A percentile compares a stretch with the other conserved stretches of the same genome.
Evolutionary conservation across 2,329 filamentous ascomycete species (phyloP).

Genomic region (Ascochyta viciae-villosae): DNA sequence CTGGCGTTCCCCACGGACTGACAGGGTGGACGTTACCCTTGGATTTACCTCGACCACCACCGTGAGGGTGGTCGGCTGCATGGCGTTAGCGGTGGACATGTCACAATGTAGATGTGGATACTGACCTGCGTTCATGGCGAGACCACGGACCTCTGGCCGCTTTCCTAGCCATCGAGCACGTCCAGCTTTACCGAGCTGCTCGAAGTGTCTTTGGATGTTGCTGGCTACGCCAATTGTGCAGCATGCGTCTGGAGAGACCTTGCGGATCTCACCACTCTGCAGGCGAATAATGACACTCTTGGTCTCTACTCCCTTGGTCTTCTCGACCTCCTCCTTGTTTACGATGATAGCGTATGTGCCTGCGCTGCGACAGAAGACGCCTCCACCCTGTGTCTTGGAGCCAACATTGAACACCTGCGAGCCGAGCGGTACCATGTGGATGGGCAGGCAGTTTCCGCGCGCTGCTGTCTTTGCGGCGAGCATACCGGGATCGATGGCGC

Average conservation of each 20-base stretch:
- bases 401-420: slow-evolving; percentile 92
- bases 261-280: slow-evolving; percentile 90
- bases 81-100: slow-evolving; percentile 19
- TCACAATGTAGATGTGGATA: not conserved
- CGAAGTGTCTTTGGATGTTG: slow-evolving; percentile 90
- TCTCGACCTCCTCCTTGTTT: slow-evolving; percentile 80
- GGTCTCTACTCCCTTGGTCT: slow-evolving; percentile 66
- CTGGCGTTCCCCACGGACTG: slow-evolving; percentile 93
- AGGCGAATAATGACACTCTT: slow-evolving; percentile 84
- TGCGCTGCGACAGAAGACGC: slow-evolving; percentile 92
- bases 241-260: slow-evolving; percentile 89
- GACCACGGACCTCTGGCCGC: slow-evolving; percentile 91
- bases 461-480: slow-evolving; percentile 92
- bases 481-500: slow-evolving; percentile 91
- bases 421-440: slow-evolving; percentile 96
- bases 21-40: slow-evolving; percentile 97
- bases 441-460: slow-evolving; percentile 90
- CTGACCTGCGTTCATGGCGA: slow-evolving; percentile 94
- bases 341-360: slow-evolving; percentile 90
- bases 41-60: slow-evolving; percentile 98
- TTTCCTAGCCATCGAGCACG: slow-evolving; percentile 93
- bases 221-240: slow-evolving; percentile 94
- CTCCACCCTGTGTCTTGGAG: slow-evolving; percentile 72
- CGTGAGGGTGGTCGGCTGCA: slow-evolving; percentile 90
- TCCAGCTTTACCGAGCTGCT: slow-evolving; percentile 92